Conservation (phyloP, 2,329 filamentous ascomycete genomes). For the Coniochaeta pulveracea region DNA sequence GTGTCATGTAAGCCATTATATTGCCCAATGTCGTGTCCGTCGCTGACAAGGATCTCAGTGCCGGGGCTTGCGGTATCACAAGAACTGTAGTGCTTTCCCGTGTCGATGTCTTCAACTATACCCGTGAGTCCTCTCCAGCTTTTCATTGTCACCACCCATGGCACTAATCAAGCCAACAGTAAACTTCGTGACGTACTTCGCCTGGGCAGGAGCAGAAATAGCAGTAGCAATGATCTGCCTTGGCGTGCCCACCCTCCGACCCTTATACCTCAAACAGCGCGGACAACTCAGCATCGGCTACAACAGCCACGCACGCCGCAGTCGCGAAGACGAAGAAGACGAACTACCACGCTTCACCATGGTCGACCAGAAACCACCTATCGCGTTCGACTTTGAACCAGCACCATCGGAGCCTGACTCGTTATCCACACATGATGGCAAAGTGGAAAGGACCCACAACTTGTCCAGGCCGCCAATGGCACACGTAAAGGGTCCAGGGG, state of each 20-base stretch:
- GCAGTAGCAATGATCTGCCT: constrained; percentile 27
- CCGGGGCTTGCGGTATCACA: constrained; percentile 22
- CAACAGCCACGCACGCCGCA: constrained; percentile 14
- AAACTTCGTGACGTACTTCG: constrained; percentile 22
- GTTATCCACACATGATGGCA: constrained; percentile 14
- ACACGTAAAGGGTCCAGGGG: constrained; percentile 8
- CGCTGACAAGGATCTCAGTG: constrained; percentile 15
- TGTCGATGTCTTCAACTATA: constrained; percentile 16
- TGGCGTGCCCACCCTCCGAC: constrained; percentile 25
- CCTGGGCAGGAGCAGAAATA: constrained; percentile 27
- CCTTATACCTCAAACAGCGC: constrained; percentile 30
- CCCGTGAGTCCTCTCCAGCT: constrained; percentile 12
- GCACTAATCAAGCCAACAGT: constrained; percentile 10
- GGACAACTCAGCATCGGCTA: constrained; percentile 13
- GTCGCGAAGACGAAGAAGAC: constrained; percentile 29
- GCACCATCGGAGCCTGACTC: constrained; percentile 10
- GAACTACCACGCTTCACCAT: constrained; percentile 21
- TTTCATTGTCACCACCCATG: neutral
- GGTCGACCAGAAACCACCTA: constrained; percentile 40
- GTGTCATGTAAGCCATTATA: constrained; percentile 28
- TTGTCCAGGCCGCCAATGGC: constrained; percentile 12
- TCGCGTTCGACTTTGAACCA: constrained; percentile 5
- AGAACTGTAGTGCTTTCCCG: constrained; percentile 16
- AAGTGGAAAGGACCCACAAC: no score
- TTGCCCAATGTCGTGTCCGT: no score